These are phyloP conservation scores for Colletotrichum chrysophilum DNA, from an alignment of 2,329 filamentous ascomycete genomes.

Conservation along the genomic window DNA sequence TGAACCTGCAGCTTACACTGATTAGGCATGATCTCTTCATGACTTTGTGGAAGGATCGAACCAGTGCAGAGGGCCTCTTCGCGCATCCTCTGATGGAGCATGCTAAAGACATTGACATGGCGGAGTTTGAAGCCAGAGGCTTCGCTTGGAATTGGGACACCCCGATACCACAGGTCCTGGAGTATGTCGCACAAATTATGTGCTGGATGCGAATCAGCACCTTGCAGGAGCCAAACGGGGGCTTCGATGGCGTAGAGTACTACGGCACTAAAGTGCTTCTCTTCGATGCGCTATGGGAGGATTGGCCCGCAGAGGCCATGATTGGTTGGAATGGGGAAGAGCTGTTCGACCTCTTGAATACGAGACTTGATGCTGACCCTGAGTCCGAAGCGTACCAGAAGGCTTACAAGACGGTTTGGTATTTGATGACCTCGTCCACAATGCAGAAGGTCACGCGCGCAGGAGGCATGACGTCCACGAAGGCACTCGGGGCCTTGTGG, in stretches of 20 bases:
- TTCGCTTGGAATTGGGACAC: constrained; percentile 37
- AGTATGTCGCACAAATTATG: constrained; percentile 44
- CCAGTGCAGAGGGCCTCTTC: constrained; percentile 28
- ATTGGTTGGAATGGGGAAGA: constrained; percentile 5
- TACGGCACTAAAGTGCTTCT: constrained; percentile 8
- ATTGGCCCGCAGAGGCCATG: background rate
- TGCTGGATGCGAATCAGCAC: constrained; percentile 36
- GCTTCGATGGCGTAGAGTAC: constrained; percentile 28
- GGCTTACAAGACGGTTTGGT: background rate
- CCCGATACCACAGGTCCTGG: constrained; percentile 31
- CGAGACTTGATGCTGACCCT: background rate
- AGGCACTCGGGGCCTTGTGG: background rate
- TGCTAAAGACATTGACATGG: constrained; percentile 28
- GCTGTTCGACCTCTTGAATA: background rate
- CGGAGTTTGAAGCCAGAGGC: constrained; percentile 23
- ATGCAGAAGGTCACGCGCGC: constrained; percentile 9
- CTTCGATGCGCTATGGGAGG: background rate
- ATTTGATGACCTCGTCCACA: background rate
- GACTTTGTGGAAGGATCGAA: constrained; percentile 31
- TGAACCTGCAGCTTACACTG: background rate
- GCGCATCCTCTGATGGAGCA: constrained; percentile 31
- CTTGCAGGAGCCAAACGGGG: constrained; percentile 27
- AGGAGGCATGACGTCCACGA: background rate
- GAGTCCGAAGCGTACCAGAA: constrained; percentile 3
- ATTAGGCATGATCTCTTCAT: constrained; percentile 39